Percentiles rank a stretch among this genome's conserved stretches.
phyloP scores from a whole-genome alignment of 2,329 filamentous ascomycete genomes.

The Fusarium agapanthi region DNA sequence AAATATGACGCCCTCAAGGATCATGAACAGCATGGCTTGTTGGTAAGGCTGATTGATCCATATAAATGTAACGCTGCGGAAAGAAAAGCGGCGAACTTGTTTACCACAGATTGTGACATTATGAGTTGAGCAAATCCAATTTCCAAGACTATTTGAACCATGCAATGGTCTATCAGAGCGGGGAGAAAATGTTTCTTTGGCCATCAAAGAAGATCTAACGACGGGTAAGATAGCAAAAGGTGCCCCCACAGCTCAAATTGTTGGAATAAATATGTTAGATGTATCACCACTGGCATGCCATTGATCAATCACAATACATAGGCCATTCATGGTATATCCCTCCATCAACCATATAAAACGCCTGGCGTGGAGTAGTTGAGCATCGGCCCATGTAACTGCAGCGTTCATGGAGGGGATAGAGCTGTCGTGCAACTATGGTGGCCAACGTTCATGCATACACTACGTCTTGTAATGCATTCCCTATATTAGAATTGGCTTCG shows the following conservation, averaged over 20 bases:
- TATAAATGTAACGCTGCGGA: not conserved
- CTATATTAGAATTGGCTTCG: not conserved
- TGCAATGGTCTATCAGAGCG: not conserved
- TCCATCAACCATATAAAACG: not conserved
- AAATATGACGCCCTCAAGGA: not conserved
- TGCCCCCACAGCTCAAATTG: not conserved
- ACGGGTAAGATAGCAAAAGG: not conserved
- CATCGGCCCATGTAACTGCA: not conserved
- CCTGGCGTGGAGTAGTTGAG: not conserved
- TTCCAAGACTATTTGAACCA: not conserved
- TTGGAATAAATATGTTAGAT: not conserved
- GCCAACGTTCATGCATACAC: not conserved
- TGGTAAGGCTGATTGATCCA: constrained; percentile 1
- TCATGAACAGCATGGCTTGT: not conserved
- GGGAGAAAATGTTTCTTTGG: not conserved
- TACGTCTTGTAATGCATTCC: not conserved
- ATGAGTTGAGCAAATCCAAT: not conserved
- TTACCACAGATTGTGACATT: not conserved
- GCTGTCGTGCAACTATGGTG: not conserved
- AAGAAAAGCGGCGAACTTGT: not conserved
- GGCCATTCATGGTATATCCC: not conserved
- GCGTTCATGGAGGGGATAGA: not conserved
- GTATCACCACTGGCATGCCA: not conserved
- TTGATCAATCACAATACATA: not conserved
- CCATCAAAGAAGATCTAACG: not conserved